These are phyloP conservation scores for Wickerhamiella infanticola DNA, from an alignment of 1,139 yeast species.

Conservation along the genomic window DNA sequence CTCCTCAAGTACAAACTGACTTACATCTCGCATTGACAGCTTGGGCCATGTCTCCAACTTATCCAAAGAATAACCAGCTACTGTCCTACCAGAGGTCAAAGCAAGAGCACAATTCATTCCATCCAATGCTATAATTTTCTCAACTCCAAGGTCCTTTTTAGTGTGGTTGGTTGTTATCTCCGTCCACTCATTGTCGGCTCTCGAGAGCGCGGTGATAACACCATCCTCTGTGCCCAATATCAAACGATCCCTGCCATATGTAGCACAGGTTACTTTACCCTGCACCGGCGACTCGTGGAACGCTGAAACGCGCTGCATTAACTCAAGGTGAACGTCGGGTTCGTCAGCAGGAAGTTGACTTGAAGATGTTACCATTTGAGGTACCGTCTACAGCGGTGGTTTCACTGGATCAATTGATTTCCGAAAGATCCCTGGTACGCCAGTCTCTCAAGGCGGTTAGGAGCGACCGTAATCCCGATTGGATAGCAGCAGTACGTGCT, in stretches of 20 bases:
- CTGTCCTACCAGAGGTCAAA: slow-evolving; percentile 1
- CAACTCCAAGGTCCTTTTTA: neutral
- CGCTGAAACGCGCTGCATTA: neutral
- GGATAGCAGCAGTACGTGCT: slow-evolving; percentile 4
- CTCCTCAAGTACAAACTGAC: neutral
- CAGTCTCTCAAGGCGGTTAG: neutral
- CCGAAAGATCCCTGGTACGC: neutral
- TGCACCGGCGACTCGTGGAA: neutral
- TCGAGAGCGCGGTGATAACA: neutral
- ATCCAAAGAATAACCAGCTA: slow-evolving; percentile 7
- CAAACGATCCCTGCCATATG: slow-evolving; percentile 4
- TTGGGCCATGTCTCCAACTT: slow-evolving; percentile 8
- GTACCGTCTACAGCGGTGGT: neutral
- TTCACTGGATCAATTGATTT: neutral
- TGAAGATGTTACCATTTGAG: neutral
- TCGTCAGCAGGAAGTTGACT: neutral
- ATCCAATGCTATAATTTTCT: neutral
- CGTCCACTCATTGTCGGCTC: neutral
- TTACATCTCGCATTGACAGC: slow-evolving; percentile 14
- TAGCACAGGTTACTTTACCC: neutral
- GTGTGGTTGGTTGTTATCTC: neutral
- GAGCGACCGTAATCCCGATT: neutral
- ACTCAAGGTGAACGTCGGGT: neutral
- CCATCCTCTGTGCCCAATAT: slow-evolving; percentile 7
- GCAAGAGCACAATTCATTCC: neutral